Evolutionary conservation across 2,329 filamentous ascomycete genomes (phyloP), one percentile per base, ranked within the genome.

Genomic region (Akanthomyces dipterigenus): DNA sequence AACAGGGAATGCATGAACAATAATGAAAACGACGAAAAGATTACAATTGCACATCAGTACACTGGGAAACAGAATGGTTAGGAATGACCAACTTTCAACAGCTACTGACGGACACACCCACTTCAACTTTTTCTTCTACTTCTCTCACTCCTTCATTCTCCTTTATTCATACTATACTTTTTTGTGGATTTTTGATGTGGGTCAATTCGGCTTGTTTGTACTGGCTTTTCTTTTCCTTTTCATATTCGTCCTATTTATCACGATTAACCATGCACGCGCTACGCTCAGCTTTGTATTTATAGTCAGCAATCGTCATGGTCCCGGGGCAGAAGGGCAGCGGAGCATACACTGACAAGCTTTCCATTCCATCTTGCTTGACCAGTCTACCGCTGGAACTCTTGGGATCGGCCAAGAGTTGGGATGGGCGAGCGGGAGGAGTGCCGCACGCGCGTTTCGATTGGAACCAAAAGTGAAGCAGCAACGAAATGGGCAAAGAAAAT

Each of bases 1-100:
- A 61, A 18, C 50, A 57, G 36, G 46, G 45, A 11, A 46, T 62
- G 40, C 54, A 48, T 8, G 60, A 62, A n/a, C 50, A 46, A 54
- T 53, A 22, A 34, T 49, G 51, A 28, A 12, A 26, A 42, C 8
- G 43, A 31, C 43, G 43, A 49, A 16, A 49, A 38, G 31, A 28
- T 31, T 12, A 42, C 26, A 24, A 38, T n/a, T 38, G 20, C 42
- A 22, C n/a, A 38, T 38, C 31, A 36, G 6, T 3, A 38, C 22
- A 26, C 20, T 46, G 16, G 16, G 34, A 26, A 20, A 6, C 14
- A 38, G n/a, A 18, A 11, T 43, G 24, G 24, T 20, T 42, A 12
- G 5, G 22, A 6, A 22, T 22, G 36, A 26, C 42, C 14, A 22
- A 11, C 12, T 18, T 14, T 34, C 55, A 28, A 3, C 46, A 20